These are phyloP conservation scores for Eucalyptus dawsonii DNA, from an alignment of 345 rosid species.

Conservation along the genomic window DNA sequence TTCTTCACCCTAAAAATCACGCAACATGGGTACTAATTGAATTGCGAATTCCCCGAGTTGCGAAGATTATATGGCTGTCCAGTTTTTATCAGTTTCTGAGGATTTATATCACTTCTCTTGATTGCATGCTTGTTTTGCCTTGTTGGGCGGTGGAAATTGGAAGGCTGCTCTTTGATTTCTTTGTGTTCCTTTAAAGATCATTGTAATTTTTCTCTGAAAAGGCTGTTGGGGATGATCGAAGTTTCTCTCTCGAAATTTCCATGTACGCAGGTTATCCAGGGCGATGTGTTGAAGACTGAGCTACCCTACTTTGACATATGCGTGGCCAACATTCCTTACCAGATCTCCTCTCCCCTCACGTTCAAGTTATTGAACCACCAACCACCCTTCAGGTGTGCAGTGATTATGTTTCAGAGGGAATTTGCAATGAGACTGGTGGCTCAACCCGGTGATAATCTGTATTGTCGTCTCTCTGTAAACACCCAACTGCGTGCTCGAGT, in stretches of 20 bases:
- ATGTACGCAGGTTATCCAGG: conserved; percentile 65
- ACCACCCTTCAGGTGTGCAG: conserved; percentile 78
- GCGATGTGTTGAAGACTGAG: conserved; percentile 81
- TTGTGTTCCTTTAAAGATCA: not conserved
- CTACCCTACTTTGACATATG: conserved; percentile 87
- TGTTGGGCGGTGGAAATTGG: not conserved
- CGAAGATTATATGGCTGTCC: not conserved
- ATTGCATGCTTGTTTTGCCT: not conserved
- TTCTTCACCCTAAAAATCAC: too few relatives aligned
- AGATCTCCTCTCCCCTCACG: conserved; percentile 84
- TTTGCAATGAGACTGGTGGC: conserved; percentile 93
- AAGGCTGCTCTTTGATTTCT: not conserved
- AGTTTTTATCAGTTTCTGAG: not conserved
- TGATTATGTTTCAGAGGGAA: conserved; percentile 90
- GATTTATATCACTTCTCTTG: not conserved
- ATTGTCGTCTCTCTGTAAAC: conserved; percentile 80
- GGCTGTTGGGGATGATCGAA: not conserved
- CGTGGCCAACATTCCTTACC: conserved; percentile 88
- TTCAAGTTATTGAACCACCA: conserved; percentile 74
- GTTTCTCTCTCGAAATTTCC: not conserved
- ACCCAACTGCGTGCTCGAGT: conserved; percentile 82
- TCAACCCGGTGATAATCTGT: conserved; percentile 74
- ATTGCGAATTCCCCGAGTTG: not conserved
- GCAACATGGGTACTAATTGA: not conserved
- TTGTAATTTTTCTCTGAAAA: not conserved